phyloP scores from a whole-genome alignment of 1,284 basidiomycete genomes.

The Ceratobasidium sp. region DNA sequence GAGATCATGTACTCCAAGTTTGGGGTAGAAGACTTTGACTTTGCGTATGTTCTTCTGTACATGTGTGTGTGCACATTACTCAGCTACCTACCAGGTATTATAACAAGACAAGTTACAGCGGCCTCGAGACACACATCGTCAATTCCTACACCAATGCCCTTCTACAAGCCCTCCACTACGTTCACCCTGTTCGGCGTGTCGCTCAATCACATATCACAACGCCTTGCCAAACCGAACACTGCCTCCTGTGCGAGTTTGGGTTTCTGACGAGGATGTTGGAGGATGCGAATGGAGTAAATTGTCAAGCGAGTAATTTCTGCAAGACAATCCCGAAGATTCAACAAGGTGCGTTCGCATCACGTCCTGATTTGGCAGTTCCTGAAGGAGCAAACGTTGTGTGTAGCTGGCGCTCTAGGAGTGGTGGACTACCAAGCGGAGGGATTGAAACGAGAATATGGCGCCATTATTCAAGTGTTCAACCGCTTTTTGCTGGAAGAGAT shows the following conservation, averaged over 20 bases:
- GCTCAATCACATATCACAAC: conserved; percentile 92
- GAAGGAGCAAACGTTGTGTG: conserved; percentile 56
- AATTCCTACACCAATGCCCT: conserved; percentile 97
- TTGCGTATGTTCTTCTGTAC: conserved; percentile 64
- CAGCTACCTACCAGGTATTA: conserved; percentile 69
- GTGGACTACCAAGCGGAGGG: conserved; percentile 86
- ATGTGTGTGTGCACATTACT: neutral
- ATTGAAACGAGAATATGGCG: conserved; percentile 75
- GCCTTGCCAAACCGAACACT: conserved; percentile 87
- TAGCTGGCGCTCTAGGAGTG: conserved; percentile 82
- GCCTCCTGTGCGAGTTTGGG: conserved; percentile 93
- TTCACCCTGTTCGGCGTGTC: conserved; percentile 74
- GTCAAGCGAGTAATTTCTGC: conserved; percentile 96
- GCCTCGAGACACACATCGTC: conserved; percentile 95
- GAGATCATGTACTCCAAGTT: conserved; percentile 99
- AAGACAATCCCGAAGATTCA: conserved; percentile 81
- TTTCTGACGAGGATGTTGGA: conserved; percentile 96
- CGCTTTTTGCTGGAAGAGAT: conserved; percentile 89
- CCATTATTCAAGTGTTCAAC: conserved; percentile 94
- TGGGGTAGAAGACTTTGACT: conserved; percentile 99
- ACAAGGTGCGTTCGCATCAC: conserved; percentile 62
- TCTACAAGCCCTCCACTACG: conserved; percentile 89
- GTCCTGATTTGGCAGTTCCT: neutral
- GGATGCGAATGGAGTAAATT: conserved; percentile 92
- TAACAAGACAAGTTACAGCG: conserved; percentile 87